These are phyloP conservation scores for Elsinoe ampelina DNA, from an alignment of 2,329 filamentous ascomycete species.

Conservation along the genomic window DNA sequence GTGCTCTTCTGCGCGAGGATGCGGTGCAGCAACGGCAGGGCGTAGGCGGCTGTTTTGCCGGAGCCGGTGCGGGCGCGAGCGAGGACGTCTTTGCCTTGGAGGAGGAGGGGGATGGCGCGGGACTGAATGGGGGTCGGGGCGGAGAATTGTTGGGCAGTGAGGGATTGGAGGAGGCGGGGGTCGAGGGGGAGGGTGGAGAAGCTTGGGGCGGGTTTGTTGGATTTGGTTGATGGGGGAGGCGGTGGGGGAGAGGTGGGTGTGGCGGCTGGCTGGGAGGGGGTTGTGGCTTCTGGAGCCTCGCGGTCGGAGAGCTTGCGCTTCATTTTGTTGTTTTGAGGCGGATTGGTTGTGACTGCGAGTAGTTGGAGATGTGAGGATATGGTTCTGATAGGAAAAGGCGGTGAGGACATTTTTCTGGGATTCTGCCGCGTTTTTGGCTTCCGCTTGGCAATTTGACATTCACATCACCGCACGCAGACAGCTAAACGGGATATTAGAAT, in stretches of 20 bases:
- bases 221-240: neutral
- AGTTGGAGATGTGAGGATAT: neutral
- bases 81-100: constrained; percentile 68
- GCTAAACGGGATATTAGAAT: neutral
- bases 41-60: constrained; percentile 94
- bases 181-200: constrained; percentile 78
- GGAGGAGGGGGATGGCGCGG: constrained; percentile 75
- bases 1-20: constrained; percentile 71
- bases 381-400: neutral
- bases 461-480: no score
- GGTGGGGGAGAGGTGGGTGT: constrained; percentile 13
- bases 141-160: constrained; percentile 74
- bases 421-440: neutral
- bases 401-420: constrained; percentile 7
- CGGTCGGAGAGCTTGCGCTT: constrained; percentile 44
- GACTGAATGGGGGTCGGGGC: constrained; percentile 83
- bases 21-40: constrained; percentile 77
- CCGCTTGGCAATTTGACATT: neutral
- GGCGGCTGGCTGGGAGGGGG: constrained; percentile 15
- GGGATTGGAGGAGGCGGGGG: constrained; percentile 71
- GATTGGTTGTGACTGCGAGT: neutral
- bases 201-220: constrained; percentile 31
- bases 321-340: constrained; percentile 21
- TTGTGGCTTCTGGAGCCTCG: constrained; percentile 33
- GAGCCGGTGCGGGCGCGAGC: constrained; percentile 91